phyloP scores from a whole-genome alignment of 78 protist genomes.

The Planoprotostelium fungivorum region DNA sequence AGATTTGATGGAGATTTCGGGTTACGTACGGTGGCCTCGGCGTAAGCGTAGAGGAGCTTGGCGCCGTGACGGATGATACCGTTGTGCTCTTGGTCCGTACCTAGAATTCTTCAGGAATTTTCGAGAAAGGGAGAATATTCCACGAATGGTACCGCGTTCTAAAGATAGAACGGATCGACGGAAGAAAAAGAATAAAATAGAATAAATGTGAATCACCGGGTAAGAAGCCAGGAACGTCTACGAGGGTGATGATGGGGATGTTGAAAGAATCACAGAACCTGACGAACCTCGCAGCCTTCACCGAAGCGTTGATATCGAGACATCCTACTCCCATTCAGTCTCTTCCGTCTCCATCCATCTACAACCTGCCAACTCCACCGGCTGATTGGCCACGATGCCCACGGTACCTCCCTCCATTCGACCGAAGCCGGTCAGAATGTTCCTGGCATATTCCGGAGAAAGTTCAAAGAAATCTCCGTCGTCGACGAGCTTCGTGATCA shows the following conservation, averaged over 20 bases:
- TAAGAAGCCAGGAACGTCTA: conserved; percentile 99
- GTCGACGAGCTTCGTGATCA: conserved; percentile 87
- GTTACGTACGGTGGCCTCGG: conserved; percentile 95
- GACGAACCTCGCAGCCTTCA: conserved; percentile 93
- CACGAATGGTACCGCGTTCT: not conserved
- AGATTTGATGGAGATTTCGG: not conserved
- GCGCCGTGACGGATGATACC: conserved; percentile 99
- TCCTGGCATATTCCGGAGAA: conserved; percentile 89
- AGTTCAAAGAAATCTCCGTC: conserved; percentile 89
- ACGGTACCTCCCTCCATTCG: conserved; percentile 95
- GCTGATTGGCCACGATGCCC: conserved; percentile 97
- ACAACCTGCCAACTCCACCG: conserved; percentile 86
- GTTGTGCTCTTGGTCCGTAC: conserved; percentile 78
- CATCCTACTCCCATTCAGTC: too few species aligned
- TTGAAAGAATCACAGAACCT: conserved; percentile 97
- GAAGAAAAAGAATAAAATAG: not conserved
- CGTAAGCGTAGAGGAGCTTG: conserved; percentile 96
- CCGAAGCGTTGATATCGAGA: conserved; percentile 93
- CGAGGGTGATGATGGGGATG: conserved; percentile 95
- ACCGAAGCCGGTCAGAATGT: conserved; percentile 89
- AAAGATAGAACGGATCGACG: not conserved
- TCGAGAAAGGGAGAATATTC: not conserved
- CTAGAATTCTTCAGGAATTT: not conserved
- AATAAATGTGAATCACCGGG: conserved; percentile 72
- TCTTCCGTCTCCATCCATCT: too few species aligned